Percentiles rank a stretch among this genome's conserved stretches.
Evolutionary conservation across 768 basidiomycete genomes (phyloP).

Genomic region (Rhizopogon sp.): DNA sequence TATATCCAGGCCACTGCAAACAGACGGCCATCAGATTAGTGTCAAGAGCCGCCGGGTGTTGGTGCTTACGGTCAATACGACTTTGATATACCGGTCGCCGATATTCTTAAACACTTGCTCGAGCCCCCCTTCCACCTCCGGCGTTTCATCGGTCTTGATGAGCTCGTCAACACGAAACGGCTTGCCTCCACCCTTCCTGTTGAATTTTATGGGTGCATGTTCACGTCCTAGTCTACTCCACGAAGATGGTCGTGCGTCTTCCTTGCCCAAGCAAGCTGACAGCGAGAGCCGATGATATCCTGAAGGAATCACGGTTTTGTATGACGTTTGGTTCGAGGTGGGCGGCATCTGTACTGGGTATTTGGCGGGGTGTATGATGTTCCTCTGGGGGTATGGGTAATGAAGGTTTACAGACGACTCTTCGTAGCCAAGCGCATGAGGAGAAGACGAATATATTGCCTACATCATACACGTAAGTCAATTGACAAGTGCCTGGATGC

Average conservation of each 20-base stretch:
- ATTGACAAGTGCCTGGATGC: neutral
- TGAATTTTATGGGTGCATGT: slow-evolving; percentile 27
- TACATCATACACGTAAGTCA: neutral
- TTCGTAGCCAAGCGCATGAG: slow-evolving; percentile 16
- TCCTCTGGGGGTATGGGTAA: slow-evolving; percentile 27
- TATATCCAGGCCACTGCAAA: slow-evolving; percentile 47
- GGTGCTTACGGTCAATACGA: slow-evolving; percentile 30
- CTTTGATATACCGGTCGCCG: slow-evolving; percentile 26
- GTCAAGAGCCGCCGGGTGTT: neutral
- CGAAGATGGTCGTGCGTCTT: neutral
- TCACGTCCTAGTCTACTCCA: slow-evolving; percentile 4
- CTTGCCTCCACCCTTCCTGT: slow-evolving; percentile 15
- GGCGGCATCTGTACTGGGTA: slow-evolving; percentile 8
- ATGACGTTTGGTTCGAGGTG: neutral
- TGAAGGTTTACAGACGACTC: slow-evolving; percentile 9
- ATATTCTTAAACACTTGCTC: slow-evolving; percentile 15
- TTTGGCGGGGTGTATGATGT: slow-evolving; percentile 19
- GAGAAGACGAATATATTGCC: slow-evolving; percentile 16
- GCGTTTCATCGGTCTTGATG: slow-evolving; percentile 18
- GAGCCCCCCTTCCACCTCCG: slow-evolving; percentile 17
- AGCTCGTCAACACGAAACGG: slow-evolving; percentile 23
- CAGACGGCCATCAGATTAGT: neutral
- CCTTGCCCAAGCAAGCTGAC: slow-evolving; percentile 6
- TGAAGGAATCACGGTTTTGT: slow-evolving; percentile 18
- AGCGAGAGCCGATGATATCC: slow-evolving; percentile 11